Base-by-base conservation (phyloP, 169 alveolate genomes). In the Plasmodium blacklocki region DNA sequence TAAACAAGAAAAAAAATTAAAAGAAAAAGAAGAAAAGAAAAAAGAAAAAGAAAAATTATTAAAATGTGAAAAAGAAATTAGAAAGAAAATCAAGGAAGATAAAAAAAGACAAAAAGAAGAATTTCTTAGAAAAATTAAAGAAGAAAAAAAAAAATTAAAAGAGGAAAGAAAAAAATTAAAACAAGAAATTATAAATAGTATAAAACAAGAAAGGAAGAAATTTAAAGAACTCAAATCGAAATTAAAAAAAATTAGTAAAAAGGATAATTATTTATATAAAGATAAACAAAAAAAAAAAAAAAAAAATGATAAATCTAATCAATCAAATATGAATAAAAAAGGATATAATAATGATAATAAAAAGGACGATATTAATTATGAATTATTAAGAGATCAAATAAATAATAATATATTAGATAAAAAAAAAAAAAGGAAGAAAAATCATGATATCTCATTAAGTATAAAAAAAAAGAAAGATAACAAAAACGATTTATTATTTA, bases 51-150 rank as follows among this genome's bases (percentile, higher is more conserved):
- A 58, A 56, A 32, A 74, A 39, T 67, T 64, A 3, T 14, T 64
- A 26, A 64, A 8, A 29, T 45, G 3, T n/a, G 60, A 45, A 67
- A 23, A 26, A 72, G 70, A 72, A 52, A 29, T 23, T 7, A 72
- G 26, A 29, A 72, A 70, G 11, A 49, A 7, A 49, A 70, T 11
- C 49, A 32, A 9, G 21, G 54, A 26, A 47, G 50, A 73, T 26
- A 73, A 26, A 56, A 56, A 39, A 32, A 39, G 54, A 32, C 60
- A 67, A 43, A 67, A 47, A 67, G 58, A 67, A 39, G 58, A 67
- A 43, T n/a, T 67, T 14, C 15, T 67, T 2, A 47, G 32, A 75
- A 49, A 26, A 19, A 11, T 21, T n/a, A 50, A 70, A 32, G 68
- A 39, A 56, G 58, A 73, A 29, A 58, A 58, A 18, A 56, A 73